Base-by-base conservation (phyloP, 352 stramenopile genomes). In the Pseudoperonospora humuli region DNA sequence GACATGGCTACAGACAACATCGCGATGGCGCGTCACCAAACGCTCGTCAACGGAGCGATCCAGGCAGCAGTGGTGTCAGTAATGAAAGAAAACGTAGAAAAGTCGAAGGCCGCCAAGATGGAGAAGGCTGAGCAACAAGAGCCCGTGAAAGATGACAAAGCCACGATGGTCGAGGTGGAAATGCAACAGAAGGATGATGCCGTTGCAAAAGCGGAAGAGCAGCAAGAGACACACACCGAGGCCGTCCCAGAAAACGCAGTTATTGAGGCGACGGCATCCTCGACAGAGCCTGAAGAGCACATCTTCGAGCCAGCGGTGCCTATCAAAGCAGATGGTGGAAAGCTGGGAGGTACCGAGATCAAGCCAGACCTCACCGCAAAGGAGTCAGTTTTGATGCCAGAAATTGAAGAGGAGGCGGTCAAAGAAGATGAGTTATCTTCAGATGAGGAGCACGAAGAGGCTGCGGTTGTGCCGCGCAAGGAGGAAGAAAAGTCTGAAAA, bases 21-120 rank as follows among this genome's bases (percentile, higher is more conserved):
- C 14, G 38, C 51, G 11, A 56, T 48, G 44, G 33, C 55, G 17
- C 44, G 44, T 24, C 44, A 43, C 18, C 44, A 35, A 27, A 40
- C 47, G 20, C 39, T 62, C 11, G 51, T 61, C 21, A 29, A 55
- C 19, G 61, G 45, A 14, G 61, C 52, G 17, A 64, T 70, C n/a
- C 56, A 67, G 27, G 57, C 53, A 24, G 52, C 55, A 24, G 61
- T 70, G 29, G 48, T 68, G 29, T 56, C 54, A 31, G 53, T 42
- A 7, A 67, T 66, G 57, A 57, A 68, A 48, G 41, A 47, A 36
- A 55, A 59, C 33, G 45, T 54, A 8, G 41, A 51, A 14, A 54
- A 53, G 31, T 21, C 39, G 25, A 53, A 57, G 32, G 29, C 27
- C 15, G 32, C n/a, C 4, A 40, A 52, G 39, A 4, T 24, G 15